Conservation (phyloP, 2,329 filamentous ascomycete species). For the Diaporthe velutina region DNA sequence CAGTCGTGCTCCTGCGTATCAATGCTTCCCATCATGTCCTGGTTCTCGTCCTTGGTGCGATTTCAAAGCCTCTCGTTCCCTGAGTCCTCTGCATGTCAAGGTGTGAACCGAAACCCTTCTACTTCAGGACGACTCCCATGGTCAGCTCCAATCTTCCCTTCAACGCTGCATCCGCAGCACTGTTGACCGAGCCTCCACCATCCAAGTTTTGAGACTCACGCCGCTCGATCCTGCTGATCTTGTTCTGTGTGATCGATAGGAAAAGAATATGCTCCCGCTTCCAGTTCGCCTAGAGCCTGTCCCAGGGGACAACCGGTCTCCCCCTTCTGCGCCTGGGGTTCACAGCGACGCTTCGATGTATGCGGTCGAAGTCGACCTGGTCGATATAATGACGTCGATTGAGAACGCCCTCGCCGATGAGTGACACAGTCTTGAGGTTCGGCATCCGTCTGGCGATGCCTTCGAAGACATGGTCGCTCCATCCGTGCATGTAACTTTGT, state of each 20-base stretch:
- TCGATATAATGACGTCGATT: neutral
- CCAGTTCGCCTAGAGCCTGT: neutral
- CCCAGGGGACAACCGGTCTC: neutral
- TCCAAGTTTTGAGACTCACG: neutral
- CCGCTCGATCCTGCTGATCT: neutral
- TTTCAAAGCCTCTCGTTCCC: neutral
- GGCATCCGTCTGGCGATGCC: fast-evolving
- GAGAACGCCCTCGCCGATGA: neutral
- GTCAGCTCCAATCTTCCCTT: neutral
- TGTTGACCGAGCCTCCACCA: neutral
- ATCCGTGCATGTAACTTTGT: neutral
- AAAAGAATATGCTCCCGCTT: neutral
- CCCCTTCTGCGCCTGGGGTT: neutral
- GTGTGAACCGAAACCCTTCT: no score
- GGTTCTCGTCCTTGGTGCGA: neutral
- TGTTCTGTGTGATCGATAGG: no score
- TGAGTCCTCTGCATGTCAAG: neutral
- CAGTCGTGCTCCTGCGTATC: neutral
- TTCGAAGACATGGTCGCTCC: neutral
- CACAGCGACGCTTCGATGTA: neutral
- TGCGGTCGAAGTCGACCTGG: neutral
- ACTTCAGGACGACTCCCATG: no score
- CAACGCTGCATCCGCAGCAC: neutral
- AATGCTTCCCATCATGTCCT: neutral
- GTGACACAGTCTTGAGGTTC: neutral